Evolutionary conservation across 805 yeast genomes (phyloP), one percentile per base, ranked within the genome.

Genomic region (Saccharomyces kudriavzevii): DNA sequence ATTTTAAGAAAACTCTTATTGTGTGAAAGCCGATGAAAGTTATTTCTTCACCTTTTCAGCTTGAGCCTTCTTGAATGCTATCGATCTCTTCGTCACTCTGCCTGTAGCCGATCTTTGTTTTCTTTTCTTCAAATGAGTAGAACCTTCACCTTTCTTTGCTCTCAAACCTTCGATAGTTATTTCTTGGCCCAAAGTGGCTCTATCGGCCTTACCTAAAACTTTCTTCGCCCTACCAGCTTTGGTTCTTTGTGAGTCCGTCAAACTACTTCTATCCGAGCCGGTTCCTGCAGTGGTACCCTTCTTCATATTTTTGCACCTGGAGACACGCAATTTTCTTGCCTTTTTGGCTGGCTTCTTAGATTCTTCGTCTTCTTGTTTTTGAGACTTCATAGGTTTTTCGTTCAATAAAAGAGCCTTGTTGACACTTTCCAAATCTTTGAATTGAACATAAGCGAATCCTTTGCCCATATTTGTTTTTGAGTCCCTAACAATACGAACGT

Each of bases 361-460:
- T 8, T 27, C 31, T 45, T 45, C 48, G n/a, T 48, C 48, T 20
- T 52, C 50, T 54, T 63, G 62, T 58, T 62, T 72, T 40, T 70
- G 71, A 31, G 74, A 71, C 20, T 58, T 56, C 59, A 81, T 68
- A 54, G 83, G 80, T 72, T 87, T 84, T 48, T 82, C 92, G 68
- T 91, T 81, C 56, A 89, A 73, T 55, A 89, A 71, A 52, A 94
- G 70, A 0, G 97, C 97, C 66, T 88, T 87, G 57, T 84, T 83
- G 9, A 94, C 96, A 45, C 84, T 76, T 52, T 84, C 71, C 52
- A 81, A 70, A 62, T 87, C 92, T 56, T 77, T 79, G 74, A 91
- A 94, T 70, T 92, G 98, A 35, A 94, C 90, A 67, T 91, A 88
- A 5, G 96, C 99, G 73, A 94, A 91, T 5, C 99, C 99, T 73